Base-by-base conservation (phyloP, 306 rosid genomes). In the Acacia acuminata region DNA sequence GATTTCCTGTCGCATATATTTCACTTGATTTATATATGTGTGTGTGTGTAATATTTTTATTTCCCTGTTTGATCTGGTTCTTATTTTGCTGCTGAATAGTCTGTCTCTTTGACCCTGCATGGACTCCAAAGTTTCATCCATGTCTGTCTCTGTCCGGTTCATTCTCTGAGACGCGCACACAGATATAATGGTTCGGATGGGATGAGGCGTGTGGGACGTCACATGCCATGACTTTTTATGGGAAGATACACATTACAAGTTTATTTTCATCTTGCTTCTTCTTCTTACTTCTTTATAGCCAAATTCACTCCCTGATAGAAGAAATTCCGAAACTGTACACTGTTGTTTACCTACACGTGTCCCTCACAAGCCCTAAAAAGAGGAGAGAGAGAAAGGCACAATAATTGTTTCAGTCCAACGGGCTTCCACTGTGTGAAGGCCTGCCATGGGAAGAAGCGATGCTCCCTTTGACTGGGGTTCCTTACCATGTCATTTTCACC, bases 381-480 rank as follows among this genome's bases (percentile, higher is more conserved):
- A 44, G 84, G 90, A 63, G 74, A 36, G 69, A 65, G 74, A 71
- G 83, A 55, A 42, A 34, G 73, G 87, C 78, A 85, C 97, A 93
- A 93, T 93, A 93, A 93, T 93, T 66, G 89, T 94, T 94, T 88
- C 44, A 75, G 79, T 42, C 75, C 42, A 75, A 73, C 75, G 71
- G 73, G 70, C 78, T 79, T 77, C 69, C 79, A 82, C 83, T 76
- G 86, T 73, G 82, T 65, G 84, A 86, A 74, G 86, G 88, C 85
- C 82, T 81, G 86, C 77, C 56, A 84, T 78, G 71, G 86, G 67
- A 79, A 90, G 76, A 77, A 90, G 76, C 84, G 68, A 84, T 72
- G 87, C 86, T 81, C 81, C 87, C 92, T 92, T 95, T 95, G 90
- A 93, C 97, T 84, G 91, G 90, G 87, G 82, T 76, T 86, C 53